Evolutionary conservation across 177 flowering plant genomes (phyloP).

Genomic region (Vitis hybrid): DNA sequence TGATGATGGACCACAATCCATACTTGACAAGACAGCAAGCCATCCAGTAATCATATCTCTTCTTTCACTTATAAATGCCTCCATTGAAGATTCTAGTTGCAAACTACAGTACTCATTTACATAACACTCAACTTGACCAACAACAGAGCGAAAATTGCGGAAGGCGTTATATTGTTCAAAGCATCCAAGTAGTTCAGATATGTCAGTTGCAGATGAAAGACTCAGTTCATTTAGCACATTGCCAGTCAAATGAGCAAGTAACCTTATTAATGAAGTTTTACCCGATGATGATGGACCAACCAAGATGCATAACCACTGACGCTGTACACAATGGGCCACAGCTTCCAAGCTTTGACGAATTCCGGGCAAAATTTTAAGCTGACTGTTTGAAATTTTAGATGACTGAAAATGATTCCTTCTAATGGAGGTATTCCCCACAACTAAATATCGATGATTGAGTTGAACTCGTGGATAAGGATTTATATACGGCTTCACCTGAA

Average conservation of each 20-base stretch:
- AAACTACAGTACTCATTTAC: conserved; percentile 59
- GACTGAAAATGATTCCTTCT: conserved; percentile 49
- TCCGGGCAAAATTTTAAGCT: conserved; percentile 72
- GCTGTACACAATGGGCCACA: conserved; percentile 63
- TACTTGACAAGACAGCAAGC: conserved; percentile 52
- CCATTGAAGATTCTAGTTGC: conserved; percentile 37
- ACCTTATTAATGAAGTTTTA: conserved; percentile 82
- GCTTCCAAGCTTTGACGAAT: conserved; percentile 77
- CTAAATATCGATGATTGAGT: conserved; percentile 43
- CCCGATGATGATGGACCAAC: conserved; percentile 96
- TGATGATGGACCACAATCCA: conserved; percentile 22
- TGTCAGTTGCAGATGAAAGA: conserved; percentile 91
- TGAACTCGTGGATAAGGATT: conserved; percentile 73
- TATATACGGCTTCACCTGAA: conserved; percentile 56
- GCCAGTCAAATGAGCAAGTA: conserved; percentile 85
- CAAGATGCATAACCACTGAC: conserved; percentile 80
- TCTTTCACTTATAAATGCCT: conserved; percentile 28
- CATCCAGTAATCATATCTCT: conserved; percentile 49
- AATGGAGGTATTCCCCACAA: conserved; percentile 57
- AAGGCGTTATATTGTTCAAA: conserved; percentile 88
- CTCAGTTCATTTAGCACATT: conserved; percentile 78
- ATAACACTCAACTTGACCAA: conserved; percentile 56
- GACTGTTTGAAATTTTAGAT: conserved; percentile 26
- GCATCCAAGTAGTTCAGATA: conserved; percentile 92
- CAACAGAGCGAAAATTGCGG: conserved; percentile 51